Conservation (phyloP, 768 basidiomycete genomes). For the Fistulinella prunicolor region DNA sequence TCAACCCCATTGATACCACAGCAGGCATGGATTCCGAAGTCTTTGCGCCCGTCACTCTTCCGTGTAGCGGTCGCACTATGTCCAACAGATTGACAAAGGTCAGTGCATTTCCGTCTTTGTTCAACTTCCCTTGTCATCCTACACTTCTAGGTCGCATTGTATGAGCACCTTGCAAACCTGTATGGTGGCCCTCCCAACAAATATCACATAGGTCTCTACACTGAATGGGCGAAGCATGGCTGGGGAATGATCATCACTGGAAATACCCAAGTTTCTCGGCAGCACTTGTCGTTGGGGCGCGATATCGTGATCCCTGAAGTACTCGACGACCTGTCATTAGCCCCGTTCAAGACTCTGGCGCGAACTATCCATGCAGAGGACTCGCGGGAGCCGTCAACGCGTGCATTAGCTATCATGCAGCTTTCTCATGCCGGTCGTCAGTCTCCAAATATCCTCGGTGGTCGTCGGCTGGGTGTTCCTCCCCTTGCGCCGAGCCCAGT, state of each 20-base stretch:
- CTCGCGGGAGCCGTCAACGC: slow-evolving; percentile 7
- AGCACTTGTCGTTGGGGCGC: slow-evolving; percentile 68
- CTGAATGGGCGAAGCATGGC: slow-evolving; percentile 65
- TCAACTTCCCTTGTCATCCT: not conserved
- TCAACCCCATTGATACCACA: too few relatives aligned
- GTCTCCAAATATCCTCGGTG: slow-evolving; percentile 68
- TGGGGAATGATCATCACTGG: slow-evolving; percentile 94
- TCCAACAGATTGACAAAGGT: slow-evolving; percentile 57
- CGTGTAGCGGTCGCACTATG: slow-evolving; percentile 35
- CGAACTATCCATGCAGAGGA: slow-evolving; percentile 43
- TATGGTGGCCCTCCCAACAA: slow-evolving; percentile 71
- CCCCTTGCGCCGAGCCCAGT: slow-evolving; percentile 74
- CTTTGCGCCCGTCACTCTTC: slow-evolving; percentile 28
- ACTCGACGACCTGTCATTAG: slow-evolving; percentile 41
- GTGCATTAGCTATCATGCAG: slow-evolving; percentile 68
- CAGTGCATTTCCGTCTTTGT: not conserved
- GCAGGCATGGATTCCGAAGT: slow-evolving; percentile 19
- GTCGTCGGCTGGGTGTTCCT: slow-evolving; percentile 54
- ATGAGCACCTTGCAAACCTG: slow-evolving; percentile 72
- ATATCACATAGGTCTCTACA: slow-evolving; percentile 63
- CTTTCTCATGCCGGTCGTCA: slow-evolving; percentile 83
- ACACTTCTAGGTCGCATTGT: slow-evolving; percentile 72
- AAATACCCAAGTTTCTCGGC: slow-evolving; percentile 65
- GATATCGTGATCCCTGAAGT: slow-evolving; percentile 60
- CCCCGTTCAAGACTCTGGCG: slow-evolving; percentile 51